Base-by-base conservation (phyloP, 768 basidiomycete species). In the Leucosporidium creatinivorum region DNA sequence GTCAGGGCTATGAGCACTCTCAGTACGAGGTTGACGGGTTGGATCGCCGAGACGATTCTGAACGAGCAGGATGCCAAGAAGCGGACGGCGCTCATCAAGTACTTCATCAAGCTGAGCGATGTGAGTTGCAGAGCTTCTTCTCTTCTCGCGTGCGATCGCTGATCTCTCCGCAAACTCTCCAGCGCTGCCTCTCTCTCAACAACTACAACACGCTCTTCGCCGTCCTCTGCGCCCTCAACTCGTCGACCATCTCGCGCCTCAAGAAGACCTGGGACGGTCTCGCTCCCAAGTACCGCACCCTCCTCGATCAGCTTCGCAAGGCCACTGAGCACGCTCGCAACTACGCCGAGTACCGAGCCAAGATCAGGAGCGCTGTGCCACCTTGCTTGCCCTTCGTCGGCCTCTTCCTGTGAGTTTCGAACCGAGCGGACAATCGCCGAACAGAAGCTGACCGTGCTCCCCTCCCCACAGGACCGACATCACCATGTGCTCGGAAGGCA, bases 331-430 rank as follows among this genome's bases (percentile, higher is more conserved):
- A 96, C 77, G 84, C 88, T 58, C 84, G 90, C 65, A 93, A 93
- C 76, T 91, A 89, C 75, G 85, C 88, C 75, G 89, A 94, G 79
- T 99, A 99, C 77, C 89, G 96, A 68, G 84, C 85, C 62, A 86
- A 83, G 72, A 83, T 99, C 69, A 85, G 92, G 61, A 89, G 88
- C 73, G 91, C 88, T n/a, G 84, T 86, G 7, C 89, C 92, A 18
- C 93, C 94, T 12, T 92, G 91, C 28, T 85, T 99, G 48, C 94
- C 94, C 3, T 99, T 98, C 84, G 83, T 99, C 58, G 94, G 93
- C 72, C 15, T 62, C 60, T 15, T 47, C 59, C 25, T 44, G 50
- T 44, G 39, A 44, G 39, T 44, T 44, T 15, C 48, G 26, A 15
- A 28, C 8, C 49, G 50, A 54, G 65, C 7, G 23, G 49, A 30